These are phyloP conservation scores for Phytophthora ramorum DNA, from an alignment of 352 stramenopile genomes.

Conservation along the genomic window DNA sequence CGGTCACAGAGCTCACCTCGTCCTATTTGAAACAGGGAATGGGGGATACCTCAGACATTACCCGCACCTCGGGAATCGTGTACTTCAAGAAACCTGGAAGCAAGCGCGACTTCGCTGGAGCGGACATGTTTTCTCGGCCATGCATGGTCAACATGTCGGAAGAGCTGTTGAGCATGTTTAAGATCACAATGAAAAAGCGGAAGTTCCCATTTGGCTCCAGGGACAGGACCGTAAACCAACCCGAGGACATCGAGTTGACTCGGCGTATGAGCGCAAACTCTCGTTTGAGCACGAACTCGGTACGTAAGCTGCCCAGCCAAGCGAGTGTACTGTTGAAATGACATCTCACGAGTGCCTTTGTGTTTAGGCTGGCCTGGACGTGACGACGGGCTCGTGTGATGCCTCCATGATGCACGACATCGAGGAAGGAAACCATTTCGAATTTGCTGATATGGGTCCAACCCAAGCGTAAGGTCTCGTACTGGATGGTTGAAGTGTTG, in stretches of 20 bases:
- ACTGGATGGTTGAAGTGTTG: background rate
- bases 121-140: slow-evolving; percentile 68
- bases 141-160: slow-evolving; percentile 68
- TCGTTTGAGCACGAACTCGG: slow-evolving; percentile 65
- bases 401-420: slow-evolving; percentile 42
- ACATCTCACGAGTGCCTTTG: background rate
- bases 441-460: slow-evolving; percentile 44
- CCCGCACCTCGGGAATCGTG: slow-evolving; percentile 55
- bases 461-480: slow-evolving; percentile 27
- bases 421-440: slow-evolving; percentile 54
- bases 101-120: slow-evolving; percentile 21
- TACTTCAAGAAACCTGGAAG: slow-evolving; percentile 32
- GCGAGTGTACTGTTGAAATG: background rate
- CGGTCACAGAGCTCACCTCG: slow-evolving; percentile 81
- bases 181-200: slow-evolving; percentile 85
- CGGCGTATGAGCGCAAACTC: slow-evolving; percentile 68
- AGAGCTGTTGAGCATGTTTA: slow-evolving; percentile 78
- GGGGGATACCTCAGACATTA: slow-evolving; percentile 81
- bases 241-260: slow-evolving; percentile 68
- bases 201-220: slow-evolving; percentile 74
- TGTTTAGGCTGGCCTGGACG: slow-evolving; percentile 36
- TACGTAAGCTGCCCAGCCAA: slow-evolving; percentile 23
- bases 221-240: slow-evolving; percentile 34
- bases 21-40: slow-evolving; percentile 80
- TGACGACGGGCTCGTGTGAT: slow-evolving; percentile 40